A percentile compares a stretch with the other conserved stretches of the same genome.
Evolutionary conservation across 176 grass and related monocot genomes (phyloP).

Genomic region (Saccharum spontaneum): DNA sequence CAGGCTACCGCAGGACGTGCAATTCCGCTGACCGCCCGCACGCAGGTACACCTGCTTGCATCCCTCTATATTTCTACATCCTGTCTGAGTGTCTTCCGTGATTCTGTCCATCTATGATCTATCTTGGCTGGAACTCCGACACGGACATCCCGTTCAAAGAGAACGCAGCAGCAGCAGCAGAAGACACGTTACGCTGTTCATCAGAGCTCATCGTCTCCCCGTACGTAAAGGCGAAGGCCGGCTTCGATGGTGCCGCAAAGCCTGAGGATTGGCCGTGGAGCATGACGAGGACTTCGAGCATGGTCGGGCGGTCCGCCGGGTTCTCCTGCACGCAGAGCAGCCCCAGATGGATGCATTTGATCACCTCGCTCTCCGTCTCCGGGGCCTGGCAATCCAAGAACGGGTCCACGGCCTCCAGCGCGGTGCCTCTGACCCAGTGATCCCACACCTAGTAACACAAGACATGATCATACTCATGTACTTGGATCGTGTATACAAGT

Average conservation of each 20-base stretch:
- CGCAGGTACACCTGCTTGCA: too few relatives aligned
- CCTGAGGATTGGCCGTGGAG: not conserved
- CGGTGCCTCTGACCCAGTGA: constrained; percentile 4
- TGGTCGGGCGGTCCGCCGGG: constrained; percentile 9
- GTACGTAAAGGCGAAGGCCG: constrained; percentile 15
- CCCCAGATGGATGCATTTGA: constrained; percentile 42
- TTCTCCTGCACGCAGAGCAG: constrained; percentile 39
- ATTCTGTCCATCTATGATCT: not conserved
- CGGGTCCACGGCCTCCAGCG: not conserved
- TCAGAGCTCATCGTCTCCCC: not conserved
- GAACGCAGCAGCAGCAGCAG: not conserved
- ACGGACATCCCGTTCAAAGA: not conserved
- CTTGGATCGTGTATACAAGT: too few relatives aligned
- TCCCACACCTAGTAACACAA: constrained; percentile 33
- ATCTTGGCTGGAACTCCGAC: not conserved
- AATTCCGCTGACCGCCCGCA: too few relatives aligned
- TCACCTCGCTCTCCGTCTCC: constrained; percentile 1
- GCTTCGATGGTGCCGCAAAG: constrained; percentile 15
- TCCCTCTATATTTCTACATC: too few relatives aligned
- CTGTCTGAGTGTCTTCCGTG: too few relatives aligned
- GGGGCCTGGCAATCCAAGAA: not conserved
- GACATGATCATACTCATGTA: too few relatives aligned
- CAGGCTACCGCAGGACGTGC: too few relatives aligned
- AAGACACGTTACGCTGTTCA: not conserved
- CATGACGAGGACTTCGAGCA: constrained; percentile 32